Evolutionary conservation across 106 monocot species (phyloP), one percentile per base, ranked within the genome.

Genomic region (Allium fistulosum): DNA sequence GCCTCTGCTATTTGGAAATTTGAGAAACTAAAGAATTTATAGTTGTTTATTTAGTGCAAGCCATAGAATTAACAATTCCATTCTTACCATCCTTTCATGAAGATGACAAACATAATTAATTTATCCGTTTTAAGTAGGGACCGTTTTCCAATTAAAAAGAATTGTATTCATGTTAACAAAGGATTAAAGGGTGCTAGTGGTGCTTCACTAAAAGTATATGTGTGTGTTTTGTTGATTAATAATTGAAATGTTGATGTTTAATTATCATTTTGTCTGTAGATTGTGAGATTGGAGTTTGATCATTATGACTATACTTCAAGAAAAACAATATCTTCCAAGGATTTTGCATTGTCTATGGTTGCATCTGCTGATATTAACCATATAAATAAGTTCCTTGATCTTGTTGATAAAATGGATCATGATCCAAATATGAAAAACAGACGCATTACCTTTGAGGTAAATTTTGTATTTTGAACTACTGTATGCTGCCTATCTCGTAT

Each of bases 341-440:
- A 99, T 80, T 99, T 99, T 75, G 87, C 93, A n/a, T 69, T 93
- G 17, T 99, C 99, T 15, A 85, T 99, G 87, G 83, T 93, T 68
- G 90, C 99, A 48, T 84, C 90, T 58, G 89, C 93, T 52, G 90
- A 93, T 27, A 75, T 87, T 18, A 85, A 82, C 17, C 84, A 90
- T 59, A 82, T 93, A 69, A 81, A 80, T 78, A 90, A 83, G 78
- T 72, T 99, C 50, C 93, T 99, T 59, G 81, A 99, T 62, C 73
- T 90, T 71, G 99, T 80, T 17, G 93, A 99, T 58, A 76, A 74
- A 69, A 51, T 99, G 48, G 79, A 74, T 17, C 59, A 74, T 7
- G 12, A 71, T 59, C 65, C 71, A 27, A 37, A 78, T 68, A 71
- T 99, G 37, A 80, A 73, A 65, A 78, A 90, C 60, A 74, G 81